Percentiles rank a stretch among this genome's conserved stretches.
phyloP scores from a whole-genome alignment of 2,329 filamentous ascomycete species.

The Teratosphaeria nubilosa region DNA sequence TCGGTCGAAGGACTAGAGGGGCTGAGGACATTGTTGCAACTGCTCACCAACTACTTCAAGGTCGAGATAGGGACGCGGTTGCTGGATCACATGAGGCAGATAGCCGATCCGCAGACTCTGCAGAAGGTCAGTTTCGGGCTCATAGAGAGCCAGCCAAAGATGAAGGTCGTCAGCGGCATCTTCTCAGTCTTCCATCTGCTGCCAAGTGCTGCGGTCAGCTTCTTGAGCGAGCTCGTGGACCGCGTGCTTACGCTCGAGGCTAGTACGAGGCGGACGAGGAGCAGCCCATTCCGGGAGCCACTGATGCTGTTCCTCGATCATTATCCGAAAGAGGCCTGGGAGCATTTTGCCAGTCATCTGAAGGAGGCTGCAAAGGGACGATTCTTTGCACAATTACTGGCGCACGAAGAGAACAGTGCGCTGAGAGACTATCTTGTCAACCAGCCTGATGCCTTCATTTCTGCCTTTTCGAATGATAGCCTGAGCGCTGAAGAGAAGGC shows the following conservation, averaged over 20 bases:
- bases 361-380: conserved; percentile 81
- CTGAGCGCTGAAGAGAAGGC: conserved; percentile 57
- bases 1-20: conserved; percentile 86
- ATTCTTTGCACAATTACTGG: conserved; percentile 79
- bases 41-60: conserved; percentile 98
- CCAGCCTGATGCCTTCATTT: conserved; percentile 63
- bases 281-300: conserved; percentile 83
- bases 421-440: conserved; percentile 65
- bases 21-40: conserved; percentile 73
- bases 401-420: conserved; percentile 61
- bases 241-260: conserved; percentile 83
- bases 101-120: conserved; percentile 68
- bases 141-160: conserved; percentile 82
- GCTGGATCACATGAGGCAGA: conserved; percentile 86
- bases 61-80: conserved; percentile 89
- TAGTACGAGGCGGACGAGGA: conserved; percentile 72
- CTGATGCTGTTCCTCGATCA: conserved; percentile 89
- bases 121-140: conserved; percentile 91
- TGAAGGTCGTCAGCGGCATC: conserved; percentile 91
- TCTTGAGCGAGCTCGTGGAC: conserved; percentile 82
- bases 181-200: conserved; percentile 97
- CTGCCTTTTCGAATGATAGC: conserved; percentile 41
- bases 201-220: conserved; percentile 77
- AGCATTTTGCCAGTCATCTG: conserved; percentile 65
- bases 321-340: conserved; percentile 81